phyloP scores from a whole-genome alignment of 176 grass and related monocot species.

The sorghum (Sorghum bicolor) region Sorghum_bicolor_NCBIv3 NC_012877.2:5096501-5097000 shows the following conservation, averaged over 20 bases:
- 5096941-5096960: background rate
- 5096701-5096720: background rate
- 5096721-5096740: background rate
- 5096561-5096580: background rate
- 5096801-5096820: background rate
- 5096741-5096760: background rate
- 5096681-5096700: background rate
- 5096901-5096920: background rate
- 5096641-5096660: background rate
- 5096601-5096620: background rate
- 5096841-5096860: background rate
- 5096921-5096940: background rate
- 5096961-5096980: background rate
- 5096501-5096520: background rate
- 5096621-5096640: background rate
- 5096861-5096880: no score
- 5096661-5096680: background rate
- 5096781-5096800: background rate
- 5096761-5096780: background rate
- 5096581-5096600: background rate
- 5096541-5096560: background rate
- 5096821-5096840: background rate
- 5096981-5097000: background rate
- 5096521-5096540: conserved; percentile 30
- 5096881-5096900: background rate